Evolutionary conservation across 1,284 basidiomycete genomes (phyloP).

Genomic region (Pascua guehoae): DNA sequence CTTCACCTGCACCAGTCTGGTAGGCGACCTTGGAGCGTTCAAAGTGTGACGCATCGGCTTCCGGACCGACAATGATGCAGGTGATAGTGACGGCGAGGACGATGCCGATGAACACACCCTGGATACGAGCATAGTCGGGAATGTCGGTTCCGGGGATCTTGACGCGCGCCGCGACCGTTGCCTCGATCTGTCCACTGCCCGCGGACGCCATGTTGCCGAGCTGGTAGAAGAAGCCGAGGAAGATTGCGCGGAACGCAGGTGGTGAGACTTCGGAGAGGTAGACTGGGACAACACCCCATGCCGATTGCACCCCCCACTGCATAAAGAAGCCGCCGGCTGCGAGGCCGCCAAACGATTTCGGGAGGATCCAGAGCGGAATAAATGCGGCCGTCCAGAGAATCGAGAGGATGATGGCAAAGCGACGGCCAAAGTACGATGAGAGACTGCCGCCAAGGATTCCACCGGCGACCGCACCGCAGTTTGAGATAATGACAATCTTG

Average conservation of each 20-base stretch:
- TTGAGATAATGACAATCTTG: conserved; percentile 77
- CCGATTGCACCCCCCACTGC: conserved; percentile 78
- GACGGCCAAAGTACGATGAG: conserved; percentile 81
- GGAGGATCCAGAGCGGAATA: conserved; percentile 74
- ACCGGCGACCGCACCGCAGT: conserved; percentile 65
- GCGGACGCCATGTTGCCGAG: conserved; percentile 70
- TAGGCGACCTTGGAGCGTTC: conserved; percentile 76
- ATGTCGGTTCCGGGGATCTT: conserved; percentile 4
- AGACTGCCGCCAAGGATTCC: conserved; percentile 71
- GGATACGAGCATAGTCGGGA: conserved; percentile 78
- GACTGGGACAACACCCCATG: conserved; percentile 51
- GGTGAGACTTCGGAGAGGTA: conserved; percentile 76
- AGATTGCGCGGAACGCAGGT: conserved; percentile 85
- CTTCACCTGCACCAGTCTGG: conserved; percentile 64
- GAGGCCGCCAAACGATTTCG: conserved; percentile 49
- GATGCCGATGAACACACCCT: conserved; percentile 77
- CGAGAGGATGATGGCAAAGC: conserved; percentile 54
- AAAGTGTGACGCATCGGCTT: conserved; percentile 72
- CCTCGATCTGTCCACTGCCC: conserved; percentile 87
- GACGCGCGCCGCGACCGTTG: conserved; percentile 60
- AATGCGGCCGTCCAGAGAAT: conserved; percentile 56
- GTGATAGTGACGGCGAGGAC: conserved; percentile 48
- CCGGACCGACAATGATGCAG: conserved; percentile 52
- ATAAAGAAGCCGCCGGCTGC: conserved; percentile 57
- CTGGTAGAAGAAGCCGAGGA: conserved; percentile 80